Evolutionary conservation across 2,329 filamentous ascomycete genomes (phyloP).

Genomic region (Nothophoma quercina): DNA sequence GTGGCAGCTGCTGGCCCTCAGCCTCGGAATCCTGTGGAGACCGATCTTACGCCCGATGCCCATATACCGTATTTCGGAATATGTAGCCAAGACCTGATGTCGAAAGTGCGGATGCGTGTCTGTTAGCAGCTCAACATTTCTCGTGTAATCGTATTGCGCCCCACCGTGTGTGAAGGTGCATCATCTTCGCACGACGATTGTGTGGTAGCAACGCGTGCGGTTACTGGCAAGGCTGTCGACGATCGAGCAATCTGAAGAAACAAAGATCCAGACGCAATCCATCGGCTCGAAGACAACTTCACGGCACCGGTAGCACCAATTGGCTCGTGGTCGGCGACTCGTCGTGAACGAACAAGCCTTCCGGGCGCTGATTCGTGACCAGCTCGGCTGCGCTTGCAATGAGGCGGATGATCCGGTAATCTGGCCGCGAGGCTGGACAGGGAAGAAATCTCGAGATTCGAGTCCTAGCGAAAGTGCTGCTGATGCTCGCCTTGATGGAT

Average conservation of each 20-base stretch:
- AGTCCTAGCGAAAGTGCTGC: slow-evolving; percentile 11
- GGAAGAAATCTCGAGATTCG: slow-evolving; percentile 19
- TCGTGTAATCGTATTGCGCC: slow-evolving; percentile 23
- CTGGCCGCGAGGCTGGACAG: slow-evolving; percentile 39
- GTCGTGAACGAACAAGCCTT: slow-evolving; percentile 38
- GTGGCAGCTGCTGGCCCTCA: slow-evolving; percentile 38
- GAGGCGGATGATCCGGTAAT: slow-evolving; percentile 41
- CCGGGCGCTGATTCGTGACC: slow-evolving; percentile 37
- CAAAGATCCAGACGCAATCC: slow-evolving; percentile 23
- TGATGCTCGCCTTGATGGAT: slow-evolving; percentile 24
- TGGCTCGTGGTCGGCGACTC: slow-evolving; percentile 36
- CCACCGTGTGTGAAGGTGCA: slow-evolving; percentile 22
- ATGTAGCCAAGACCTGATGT: slow-evolving; percentile 23
- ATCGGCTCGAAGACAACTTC: slow-evolving; percentile 24
- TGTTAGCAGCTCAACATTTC: slow-evolving; percentile 32
- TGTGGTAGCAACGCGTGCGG: slow-evolving; percentile 6
- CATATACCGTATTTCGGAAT: slow-evolving; percentile 33
- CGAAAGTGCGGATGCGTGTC: slow-evolving; percentile 24
- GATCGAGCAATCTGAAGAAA: slow-evolving; percentile 18
- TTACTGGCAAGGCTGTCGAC: slow-evolving; percentile 11
- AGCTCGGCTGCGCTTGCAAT: slow-evolving; percentile 33
- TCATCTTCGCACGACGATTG: background rate
- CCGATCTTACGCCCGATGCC: slow-evolving; percentile 44
- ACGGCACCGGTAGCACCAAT: slow-evolving; percentile 32
- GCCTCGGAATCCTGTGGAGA: slow-evolving; percentile 33